Conservation (phyloP, 176 grass and related monocot species). For the Triticum timopheevii region DNA sequence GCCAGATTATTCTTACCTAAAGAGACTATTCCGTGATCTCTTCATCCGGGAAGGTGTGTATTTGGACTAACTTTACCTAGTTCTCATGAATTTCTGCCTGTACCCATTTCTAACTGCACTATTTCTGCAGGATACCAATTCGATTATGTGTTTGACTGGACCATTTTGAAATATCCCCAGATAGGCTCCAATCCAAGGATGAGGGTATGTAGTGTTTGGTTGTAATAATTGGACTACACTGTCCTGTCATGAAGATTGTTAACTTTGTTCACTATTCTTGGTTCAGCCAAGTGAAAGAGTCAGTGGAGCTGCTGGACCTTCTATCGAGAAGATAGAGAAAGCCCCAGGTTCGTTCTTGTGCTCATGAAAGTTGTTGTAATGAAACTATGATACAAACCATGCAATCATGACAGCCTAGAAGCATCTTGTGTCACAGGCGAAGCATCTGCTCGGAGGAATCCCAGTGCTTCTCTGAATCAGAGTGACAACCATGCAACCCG, state of each 20-base stretch:
- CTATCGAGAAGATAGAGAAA: conserved; percentile 55
- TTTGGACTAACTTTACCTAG: background rate
- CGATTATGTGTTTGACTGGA: conserved; percentile 86
- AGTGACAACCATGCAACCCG: conserved; percentile 49
- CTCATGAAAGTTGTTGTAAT: background rate
- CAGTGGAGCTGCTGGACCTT: conserved; percentile 48
- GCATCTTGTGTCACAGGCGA: conserved; percentile 37
- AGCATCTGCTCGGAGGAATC: conserved; percentile 54
- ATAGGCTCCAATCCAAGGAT: conserved; percentile 47
- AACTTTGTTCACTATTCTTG: background rate
- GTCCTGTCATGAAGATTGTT: conserved; percentile 14
- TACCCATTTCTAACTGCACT: conserved; percentile 6
- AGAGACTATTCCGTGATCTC: conserved; percentile 65
- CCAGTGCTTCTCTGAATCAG: conserved; percentile 50
- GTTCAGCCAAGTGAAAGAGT: conserved; percentile 53
- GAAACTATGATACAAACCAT: background rate
- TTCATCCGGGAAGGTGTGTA: conserved; percentile 69
- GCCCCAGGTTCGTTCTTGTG: conserved; percentile 41
- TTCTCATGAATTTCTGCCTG: background rate
- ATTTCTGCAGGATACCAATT: conserved; percentile 60
- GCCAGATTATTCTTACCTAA: conserved; percentile 81
- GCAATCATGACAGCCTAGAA: background rate
- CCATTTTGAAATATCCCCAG: conserved; percentile 81
- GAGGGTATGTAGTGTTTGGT: conserved; percentile 41
- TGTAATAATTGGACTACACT: background rate